These are phyloP conservation scores for Gyromitra esculenta DNA, from an alignment of 2,329 filamentous ascomycete species.

Conservation along the genomic window DNA sequence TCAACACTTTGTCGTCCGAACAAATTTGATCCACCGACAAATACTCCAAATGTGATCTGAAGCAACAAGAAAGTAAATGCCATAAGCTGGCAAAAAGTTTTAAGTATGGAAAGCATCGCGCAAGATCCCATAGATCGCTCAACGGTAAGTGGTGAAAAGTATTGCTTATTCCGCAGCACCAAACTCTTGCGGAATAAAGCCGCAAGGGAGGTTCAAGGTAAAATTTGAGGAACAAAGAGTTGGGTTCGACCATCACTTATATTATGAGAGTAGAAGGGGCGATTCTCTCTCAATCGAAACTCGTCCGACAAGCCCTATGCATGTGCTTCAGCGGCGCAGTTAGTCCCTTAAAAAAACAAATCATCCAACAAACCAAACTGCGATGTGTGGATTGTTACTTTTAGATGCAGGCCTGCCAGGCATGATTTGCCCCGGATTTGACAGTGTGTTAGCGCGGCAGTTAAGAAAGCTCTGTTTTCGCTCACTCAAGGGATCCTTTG, in stretches of 20 bases:
- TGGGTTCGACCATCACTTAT: not conserved
- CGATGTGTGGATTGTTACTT: no score
- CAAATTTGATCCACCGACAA: not conserved
- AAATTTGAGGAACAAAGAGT: not conserved
- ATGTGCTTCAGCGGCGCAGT: not conserved
- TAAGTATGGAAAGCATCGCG: constrained; percentile 1
- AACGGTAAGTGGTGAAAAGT: not conserved
- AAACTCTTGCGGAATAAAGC: not conserved
- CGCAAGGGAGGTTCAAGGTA: not conserved
- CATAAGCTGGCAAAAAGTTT: not conserved
- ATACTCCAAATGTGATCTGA: not conserved
- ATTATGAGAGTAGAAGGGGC: not conserved
- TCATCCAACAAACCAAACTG: not conserved
- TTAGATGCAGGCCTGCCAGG: no score
- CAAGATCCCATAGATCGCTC: not conserved
- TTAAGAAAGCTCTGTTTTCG: not conserved
- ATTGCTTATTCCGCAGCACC: not conserved
- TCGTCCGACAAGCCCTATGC: no score
- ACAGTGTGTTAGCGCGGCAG: not conserved
- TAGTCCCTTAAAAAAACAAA: not conserved
- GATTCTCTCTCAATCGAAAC: no score
- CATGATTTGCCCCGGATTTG: no score
- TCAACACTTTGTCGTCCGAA: constrained; percentile 1
- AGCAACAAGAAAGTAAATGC: not conserved
- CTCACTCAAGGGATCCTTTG: not conserved